Evolutionary conservation across 2,329 filamentous ascomycete species (phyloP).

Genomic region (Aspergillus sp.): DNA sequence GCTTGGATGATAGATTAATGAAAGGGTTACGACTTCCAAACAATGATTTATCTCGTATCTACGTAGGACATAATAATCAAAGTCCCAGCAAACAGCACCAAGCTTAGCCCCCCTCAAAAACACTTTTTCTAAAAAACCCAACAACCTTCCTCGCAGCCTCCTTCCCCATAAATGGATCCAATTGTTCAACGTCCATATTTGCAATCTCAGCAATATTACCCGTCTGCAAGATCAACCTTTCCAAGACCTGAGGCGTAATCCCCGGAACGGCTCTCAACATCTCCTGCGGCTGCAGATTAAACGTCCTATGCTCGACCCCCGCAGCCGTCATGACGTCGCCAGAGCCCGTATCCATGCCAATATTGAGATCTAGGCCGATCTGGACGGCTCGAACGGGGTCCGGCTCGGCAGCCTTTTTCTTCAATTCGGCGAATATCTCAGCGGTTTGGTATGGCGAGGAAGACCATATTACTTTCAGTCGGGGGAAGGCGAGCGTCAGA

Average conservation of each 20-base stretch:
- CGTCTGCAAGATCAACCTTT: conserved; percentile 71
- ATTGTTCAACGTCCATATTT: conserved; percentile 77
- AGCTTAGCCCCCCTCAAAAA: conserved; percentile 51
- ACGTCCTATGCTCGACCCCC: conserved; percentile 63
- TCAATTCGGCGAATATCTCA: conserved; percentile 93
- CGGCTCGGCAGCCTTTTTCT: conserved; percentile 86
- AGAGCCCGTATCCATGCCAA: conserved; percentile 30
- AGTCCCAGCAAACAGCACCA: conserved; percentile 4
- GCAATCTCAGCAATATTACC: conserved; percentile 81
- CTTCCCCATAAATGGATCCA: conserved; percentile 75
- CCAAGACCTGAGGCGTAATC: conserved; percentile 77
- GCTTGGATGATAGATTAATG: conserved; percentile 39
- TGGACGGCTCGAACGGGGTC: conserved; percentile 86
- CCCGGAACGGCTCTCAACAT: conserved; percentile 87
- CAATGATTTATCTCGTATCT: background rate
- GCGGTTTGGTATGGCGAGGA: conserved; percentile 93
- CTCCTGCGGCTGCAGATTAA: conserved; percentile 85
- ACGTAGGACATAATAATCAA: background rate
- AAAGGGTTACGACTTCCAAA: conserved; percentile 33
- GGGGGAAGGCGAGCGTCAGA: conserved; percentile 88
- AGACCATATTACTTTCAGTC: conserved; percentile 90
- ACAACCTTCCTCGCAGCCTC: conserved; percentile 77
- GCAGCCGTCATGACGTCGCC: conserved; percentile 63
- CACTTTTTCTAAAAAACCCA: conserved; percentile 75
- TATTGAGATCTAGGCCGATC: conserved; percentile 71